Evolutionary conservation across 2,329 filamentous ascomycete genomes (phyloP).

Genomic region (Sphaerulina vaccinii): DNA sequence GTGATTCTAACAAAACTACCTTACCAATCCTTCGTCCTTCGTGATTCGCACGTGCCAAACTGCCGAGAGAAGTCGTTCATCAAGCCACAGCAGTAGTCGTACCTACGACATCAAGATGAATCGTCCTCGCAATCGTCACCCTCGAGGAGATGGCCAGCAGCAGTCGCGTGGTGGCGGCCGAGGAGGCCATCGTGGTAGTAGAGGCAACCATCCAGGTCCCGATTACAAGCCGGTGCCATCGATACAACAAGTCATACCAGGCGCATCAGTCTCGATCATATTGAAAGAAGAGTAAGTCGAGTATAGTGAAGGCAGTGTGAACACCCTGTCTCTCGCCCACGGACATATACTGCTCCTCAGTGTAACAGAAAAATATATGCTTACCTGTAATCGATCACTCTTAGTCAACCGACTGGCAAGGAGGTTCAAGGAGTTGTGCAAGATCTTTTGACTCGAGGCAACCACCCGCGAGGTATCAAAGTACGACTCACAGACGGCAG

Average conservation of each 20-base stretch:
- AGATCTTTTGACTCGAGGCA: slow-evolving; percentile 68
- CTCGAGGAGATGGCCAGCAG: slow-evolving; percentile 12
- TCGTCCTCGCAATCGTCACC: slow-evolving; percentile 36
- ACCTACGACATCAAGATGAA: slow-evolving; percentile 23
- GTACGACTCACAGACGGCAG: slow-evolving; percentile 67
- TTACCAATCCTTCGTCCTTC: background rate
- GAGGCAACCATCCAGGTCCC: slow-evolving; percentile 4
- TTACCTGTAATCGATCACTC: background rate
- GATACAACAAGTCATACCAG: slow-evolving; percentile 54
- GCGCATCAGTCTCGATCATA: slow-evolving; percentile 68
- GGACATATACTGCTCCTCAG: background rate
- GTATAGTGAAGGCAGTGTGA: too few species aligned
- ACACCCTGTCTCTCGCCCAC: background rate
- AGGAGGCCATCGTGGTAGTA: background rate
- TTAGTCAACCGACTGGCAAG: slow-evolving; percentile 64
- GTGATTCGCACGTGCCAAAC: background rate
- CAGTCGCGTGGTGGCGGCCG: slow-evolving; percentile 13
- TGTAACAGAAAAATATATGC: background rate
- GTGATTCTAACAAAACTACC: background rate
- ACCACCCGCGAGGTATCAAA: slow-evolving; percentile 72
- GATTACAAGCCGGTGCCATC: slow-evolving; percentile 31
- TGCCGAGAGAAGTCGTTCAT: background rate
- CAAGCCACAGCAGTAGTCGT: background rate
- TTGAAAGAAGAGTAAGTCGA: slow-evolving; percentile 61
- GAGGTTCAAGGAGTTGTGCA: slow-evolving; percentile 67